phyloP scores from a whole-genome alignment of 179 eudicot species.

The Amaranthus tricolor region DNA sequence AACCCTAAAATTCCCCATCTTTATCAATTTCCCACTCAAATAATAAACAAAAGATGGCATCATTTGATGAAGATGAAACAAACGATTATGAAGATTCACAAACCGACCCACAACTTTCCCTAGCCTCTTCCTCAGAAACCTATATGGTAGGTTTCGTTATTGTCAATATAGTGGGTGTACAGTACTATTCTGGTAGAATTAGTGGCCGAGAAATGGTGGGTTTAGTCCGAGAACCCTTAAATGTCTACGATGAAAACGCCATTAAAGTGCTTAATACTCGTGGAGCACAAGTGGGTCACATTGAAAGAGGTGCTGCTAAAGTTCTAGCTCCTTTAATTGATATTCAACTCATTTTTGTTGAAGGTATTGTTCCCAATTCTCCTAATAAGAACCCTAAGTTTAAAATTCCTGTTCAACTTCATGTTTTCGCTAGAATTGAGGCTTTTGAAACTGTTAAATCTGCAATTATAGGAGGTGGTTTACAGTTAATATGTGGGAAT shows the following conservation, averaged over 20 bases:
- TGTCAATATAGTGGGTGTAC: slow-evolving; percentile 69
- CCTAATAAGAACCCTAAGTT: slow-evolving; percentile 30
- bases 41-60: slow-evolving; percentile 9
- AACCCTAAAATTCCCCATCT: background rate
- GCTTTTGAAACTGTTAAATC: slow-evolving; percentile 35
- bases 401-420: slow-evolving; percentile 62
- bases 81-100: slow-evolving; percentile 20
- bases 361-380: slow-evolving; percentile 81
- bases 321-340: slow-evolving; percentile 78
- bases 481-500: slow-evolving; percentile 46
- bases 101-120: slow-evolving; percentile 29
- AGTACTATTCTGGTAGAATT: slow-evolving; percentile 55
- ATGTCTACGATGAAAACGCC: slow-evolving; percentile 60
- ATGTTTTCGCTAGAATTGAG: slow-evolving; percentile 52
- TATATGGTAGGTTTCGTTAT: slow-evolving; percentile 65
- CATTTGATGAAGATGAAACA: slow-evolving; percentile 13
- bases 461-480: slow-evolving; percentile 44
- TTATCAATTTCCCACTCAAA: background rate
- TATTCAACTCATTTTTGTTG: slow-evolving; percentile 30
- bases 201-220: slow-evolving; percentile 80
- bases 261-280: slow-evolving; percentile 72
- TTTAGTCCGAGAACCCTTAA: slow-evolving; percentile 70
- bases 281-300: slow-evolving; percentile 63
- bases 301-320: slow-evolving; percentile 51
- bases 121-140: slow-evolving; percentile 45